A percentile compares a stretch with the other conserved stretches of the same genome.
phyloP scores from a whole-genome alignment of 2,329 filamentous ascomycete species.

The Cytospora paraplurivora region DNA sequence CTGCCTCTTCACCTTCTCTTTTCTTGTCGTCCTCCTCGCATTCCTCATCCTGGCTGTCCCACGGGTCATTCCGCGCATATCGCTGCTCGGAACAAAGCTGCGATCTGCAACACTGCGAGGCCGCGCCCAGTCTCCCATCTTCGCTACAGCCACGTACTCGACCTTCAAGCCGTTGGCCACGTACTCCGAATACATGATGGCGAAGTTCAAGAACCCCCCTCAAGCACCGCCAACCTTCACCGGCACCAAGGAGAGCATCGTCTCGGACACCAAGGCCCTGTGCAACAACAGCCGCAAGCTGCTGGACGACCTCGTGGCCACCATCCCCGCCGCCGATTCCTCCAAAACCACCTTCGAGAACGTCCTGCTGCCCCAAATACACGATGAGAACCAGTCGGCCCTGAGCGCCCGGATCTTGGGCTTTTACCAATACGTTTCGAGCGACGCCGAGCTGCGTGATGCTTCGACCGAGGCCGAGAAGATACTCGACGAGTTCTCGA shows the following conservation, averaged over 20 bases:
- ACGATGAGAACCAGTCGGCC: conserved; percentile 68
- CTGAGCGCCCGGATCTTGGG: conserved; percentile 67
- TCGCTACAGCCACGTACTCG: conserved; percentile 37
- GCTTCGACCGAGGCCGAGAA: conserved; percentile 77
- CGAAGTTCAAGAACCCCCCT: conserved; percentile 71
- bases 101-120: conserved; percentile 36
- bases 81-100: conserved; percentile 59
- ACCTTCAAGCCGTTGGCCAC: conserved; percentile 40
- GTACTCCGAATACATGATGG: conserved; percentile 62
- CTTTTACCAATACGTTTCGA: conserved; percentile 80
- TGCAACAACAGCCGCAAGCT: conserved; percentile 64
- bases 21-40: conserved; percentile 58
- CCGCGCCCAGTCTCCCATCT: conserved; percentile 37
- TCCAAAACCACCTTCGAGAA: conserved; percentile 57
- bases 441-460: conserved; percentile 67
- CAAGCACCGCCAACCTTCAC: conserved; percentile 79
- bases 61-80: conserved; percentile 60
- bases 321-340: conserved; percentile 54
- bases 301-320: conserved; percentile 67
- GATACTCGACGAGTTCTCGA: conserved; percentile 73
- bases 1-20: conserved; percentile 50
- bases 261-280: conserved; percentile 66
- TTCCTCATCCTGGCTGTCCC: conserved; percentile 68
- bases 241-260: conserved; percentile 69
- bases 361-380: conserved; percentile 67